These are phyloP conservation scores for Penicillium sp. DNA, from an alignment of 2,329 filamentous ascomycete species.

Conservation along the genomic window DNA sequence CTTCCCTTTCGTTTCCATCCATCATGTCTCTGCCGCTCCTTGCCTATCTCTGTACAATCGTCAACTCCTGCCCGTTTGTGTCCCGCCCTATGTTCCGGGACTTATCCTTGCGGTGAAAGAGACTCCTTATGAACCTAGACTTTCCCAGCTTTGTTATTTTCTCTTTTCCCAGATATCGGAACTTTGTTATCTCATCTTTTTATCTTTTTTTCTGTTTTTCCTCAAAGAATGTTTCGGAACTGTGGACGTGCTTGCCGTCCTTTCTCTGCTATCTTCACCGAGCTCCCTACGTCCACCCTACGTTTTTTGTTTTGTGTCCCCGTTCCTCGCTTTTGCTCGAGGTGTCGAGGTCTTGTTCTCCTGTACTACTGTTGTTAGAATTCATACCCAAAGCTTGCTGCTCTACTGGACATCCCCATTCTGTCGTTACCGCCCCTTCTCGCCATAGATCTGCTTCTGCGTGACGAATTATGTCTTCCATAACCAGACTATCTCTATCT, in stretches of 20 bases:
- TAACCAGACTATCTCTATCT: conserved; percentile 6
- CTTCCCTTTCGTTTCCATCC: background rate
- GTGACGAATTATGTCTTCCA: conserved; percentile 10
- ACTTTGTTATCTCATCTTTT: background rate
- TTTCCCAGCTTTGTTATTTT: conserved; percentile 1
- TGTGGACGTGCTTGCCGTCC: background rate
- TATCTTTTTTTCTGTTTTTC: background rate
- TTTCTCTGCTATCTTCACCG: background rate
- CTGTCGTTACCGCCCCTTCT: conserved; percentile 6
- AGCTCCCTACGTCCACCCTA: background rate
- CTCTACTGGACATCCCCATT: background rate
- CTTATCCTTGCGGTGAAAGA: background rate
- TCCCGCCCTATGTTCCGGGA: background rate
- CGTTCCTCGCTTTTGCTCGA: background rate
- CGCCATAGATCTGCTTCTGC: conserved; percentile 5
- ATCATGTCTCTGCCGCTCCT: background rate
- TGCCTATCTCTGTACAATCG: background rate
- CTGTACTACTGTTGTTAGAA: conserved; percentile 15
- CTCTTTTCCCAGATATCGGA: background rate
- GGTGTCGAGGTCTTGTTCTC: background rate
- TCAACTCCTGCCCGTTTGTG: background rate
- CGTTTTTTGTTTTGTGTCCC: background rate
- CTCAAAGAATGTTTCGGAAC: conserved; percentile 1
- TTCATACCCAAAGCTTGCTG: conserved; percentile 11
- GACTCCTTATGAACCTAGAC: conserved; percentile 10